Base-by-base conservation (phyloP, 2,329 filamentous ascomycete species). In the Neonectria hederae region DNA sequence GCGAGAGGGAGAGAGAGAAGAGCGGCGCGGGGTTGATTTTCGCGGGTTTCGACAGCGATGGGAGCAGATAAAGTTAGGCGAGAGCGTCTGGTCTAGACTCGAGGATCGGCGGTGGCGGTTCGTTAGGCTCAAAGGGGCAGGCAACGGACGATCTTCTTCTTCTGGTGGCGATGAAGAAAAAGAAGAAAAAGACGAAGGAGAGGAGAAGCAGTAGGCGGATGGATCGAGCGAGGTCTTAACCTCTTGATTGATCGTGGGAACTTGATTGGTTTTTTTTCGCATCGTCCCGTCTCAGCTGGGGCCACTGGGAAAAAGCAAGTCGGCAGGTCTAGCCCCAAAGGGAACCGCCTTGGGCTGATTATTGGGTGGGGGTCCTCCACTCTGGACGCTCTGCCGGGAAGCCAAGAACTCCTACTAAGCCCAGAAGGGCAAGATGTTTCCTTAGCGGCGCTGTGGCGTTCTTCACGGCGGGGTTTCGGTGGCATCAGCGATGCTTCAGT, bases 241-340 rank as follows among this genome's bases (percentile, higher is more conserved):
- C 38, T 42, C 38, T 62, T 63, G 60, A 60, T 59, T 56, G 22
- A 72, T 72, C 70, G 70, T 69, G 48, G 60, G 60, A 38, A 61
- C 28, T 60, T 46, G 38, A 63, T 67, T 63, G 35, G 35, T 64
- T 72, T 65, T 71, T 59, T 58, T 63, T 46, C 59, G 58, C 42
- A 14, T 53, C 51, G 54, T 54, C 42, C 26, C 26, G 48, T 48
- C 52, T 54, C 59, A 49, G 62, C 42, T 48, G n/a, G 54, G 42
- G 9, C 26, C 61, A 17, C 65, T 48, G 17, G 62, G 69, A 66
- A 35, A 60, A 67, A 66, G 24, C 64, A 69, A 62, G 54, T 60
- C 57, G 45, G 17, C 48, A 70, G 51, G 58, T 67, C 42, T 55
- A 65, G 49, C 21, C 48, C 42, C 35, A 30, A 24, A 17, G 22